Percentiles rank a stretch among this genome's conserved stretches.
Evolutionary conservation across 306 rosid genomes (phyloP).

Genomic region (Ormosia emarginata): DNA sequence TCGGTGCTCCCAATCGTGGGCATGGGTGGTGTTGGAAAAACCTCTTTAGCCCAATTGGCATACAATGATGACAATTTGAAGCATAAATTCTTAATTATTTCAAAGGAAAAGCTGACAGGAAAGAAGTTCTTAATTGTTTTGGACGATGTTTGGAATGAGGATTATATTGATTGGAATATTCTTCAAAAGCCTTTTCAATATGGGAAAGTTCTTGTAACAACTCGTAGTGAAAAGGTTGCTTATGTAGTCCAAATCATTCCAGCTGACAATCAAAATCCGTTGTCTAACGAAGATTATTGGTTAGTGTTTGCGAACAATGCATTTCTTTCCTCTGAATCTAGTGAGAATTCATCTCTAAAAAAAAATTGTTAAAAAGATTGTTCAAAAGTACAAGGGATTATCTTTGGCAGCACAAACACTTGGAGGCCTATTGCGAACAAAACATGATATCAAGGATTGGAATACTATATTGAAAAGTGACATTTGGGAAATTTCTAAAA

Average conservation of each 20-base stretch:
- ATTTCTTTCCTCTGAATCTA: neutral
- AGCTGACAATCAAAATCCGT: neutral
- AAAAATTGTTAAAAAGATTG: neutral
- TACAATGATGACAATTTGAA: neutral
- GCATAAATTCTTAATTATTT: neutral
- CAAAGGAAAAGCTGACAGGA: neutral
- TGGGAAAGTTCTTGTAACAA: neutral
- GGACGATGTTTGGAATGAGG: constrained; percentile 22
- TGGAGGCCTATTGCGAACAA: constrained; percentile 10
- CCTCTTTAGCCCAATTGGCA: neutral
- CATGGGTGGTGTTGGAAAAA: constrained; percentile 11
- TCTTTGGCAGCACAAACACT: constrained; percentile 11
- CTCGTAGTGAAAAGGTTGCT: neutral
- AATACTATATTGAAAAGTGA: neutral
- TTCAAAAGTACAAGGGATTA: neutral
- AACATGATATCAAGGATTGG: neutral
- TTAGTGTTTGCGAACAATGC: constrained; percentile 15
- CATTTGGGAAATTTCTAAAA: neutral
- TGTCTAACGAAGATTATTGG: neutral
- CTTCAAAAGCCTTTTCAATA: neutral
- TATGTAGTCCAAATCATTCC: neutral
- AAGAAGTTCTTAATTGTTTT: constrained; percentile 8
- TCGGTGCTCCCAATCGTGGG: constrained; percentile 13
- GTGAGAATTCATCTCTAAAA: neutral
- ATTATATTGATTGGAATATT: neutral